phyloP scores from a whole-genome alignment of 208 protist genomes.

The Leptomonas pyrrhocoris region DNA sequence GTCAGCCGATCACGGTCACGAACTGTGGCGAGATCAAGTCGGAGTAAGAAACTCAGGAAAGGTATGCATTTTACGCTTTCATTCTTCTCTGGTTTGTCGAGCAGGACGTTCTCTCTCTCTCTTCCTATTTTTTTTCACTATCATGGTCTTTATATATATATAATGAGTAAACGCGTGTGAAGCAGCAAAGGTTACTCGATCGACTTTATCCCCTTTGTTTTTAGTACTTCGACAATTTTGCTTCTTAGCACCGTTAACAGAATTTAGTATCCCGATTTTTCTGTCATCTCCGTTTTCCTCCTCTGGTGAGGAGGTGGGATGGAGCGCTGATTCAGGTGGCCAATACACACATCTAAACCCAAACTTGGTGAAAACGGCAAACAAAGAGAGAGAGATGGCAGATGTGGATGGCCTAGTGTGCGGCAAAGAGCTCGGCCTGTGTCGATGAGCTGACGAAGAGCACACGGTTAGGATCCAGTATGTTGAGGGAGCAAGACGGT shows the following conservation, averaged over 20 bases:
- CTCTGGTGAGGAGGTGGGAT: not conserved
- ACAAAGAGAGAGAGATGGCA: not conserved
- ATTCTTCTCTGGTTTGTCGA: no score
- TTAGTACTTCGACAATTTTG: slow-evolving; percentile 8
- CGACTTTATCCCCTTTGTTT: slow-evolving; percentile 5
- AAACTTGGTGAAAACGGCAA: not conserved
- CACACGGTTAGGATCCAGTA: no score
- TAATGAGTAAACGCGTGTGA: not conserved
- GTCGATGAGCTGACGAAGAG: no score
- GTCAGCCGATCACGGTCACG: slow-evolving; percentile 68
- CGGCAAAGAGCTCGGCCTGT: no score
- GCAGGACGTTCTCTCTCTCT: no score
- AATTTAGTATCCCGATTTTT: slow-evolving; percentile 1
- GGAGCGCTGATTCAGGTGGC: not conserved
- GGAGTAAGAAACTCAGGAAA: slow-evolving; percentile 18
- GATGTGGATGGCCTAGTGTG: no score
- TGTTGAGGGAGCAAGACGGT: no score
- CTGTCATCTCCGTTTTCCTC: not conserved
- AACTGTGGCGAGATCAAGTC: slow-evolving; percentile 79
- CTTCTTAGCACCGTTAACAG: slow-evolving; percentile 17
- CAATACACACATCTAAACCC: not conserved
- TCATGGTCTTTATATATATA: not conserved
- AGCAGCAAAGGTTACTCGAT: slow-evolving; percentile 7
- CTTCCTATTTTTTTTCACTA: not conserved
- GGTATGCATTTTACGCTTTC: not conserved